Percentiles rank a stretch among this genome's conserved stretches.
Evolutionary conservation across 768 basidiomycete genomes (phyloP).

Genomic region (Butyriboletus loyo): DNA sequence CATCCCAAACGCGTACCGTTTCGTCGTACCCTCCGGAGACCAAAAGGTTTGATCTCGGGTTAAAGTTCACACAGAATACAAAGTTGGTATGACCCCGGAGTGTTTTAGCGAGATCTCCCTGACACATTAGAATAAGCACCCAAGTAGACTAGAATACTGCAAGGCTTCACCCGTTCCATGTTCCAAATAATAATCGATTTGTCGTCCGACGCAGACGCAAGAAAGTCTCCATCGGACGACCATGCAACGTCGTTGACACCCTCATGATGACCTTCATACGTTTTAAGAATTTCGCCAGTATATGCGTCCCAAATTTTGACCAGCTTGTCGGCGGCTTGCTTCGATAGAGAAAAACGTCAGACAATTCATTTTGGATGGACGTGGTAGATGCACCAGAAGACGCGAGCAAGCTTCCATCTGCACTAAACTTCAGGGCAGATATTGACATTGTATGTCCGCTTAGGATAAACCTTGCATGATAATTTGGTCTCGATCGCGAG

Average conservation of each 20-base stretch:
- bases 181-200: constrained; percentile 86
- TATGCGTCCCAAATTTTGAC: constrained; percentile 79
- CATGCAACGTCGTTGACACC: constrained; percentile 92
- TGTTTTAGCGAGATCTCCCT: constrained; percentile 62
- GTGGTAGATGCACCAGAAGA: constrained; percentile 66
- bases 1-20: constrained; percentile 96
- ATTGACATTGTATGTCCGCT: constrained; percentile 83
- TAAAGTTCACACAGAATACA: constrained; percentile 92
- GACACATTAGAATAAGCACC: background rate
- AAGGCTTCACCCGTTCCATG: constrained; percentile 52
- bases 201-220: constrained; percentile 95
- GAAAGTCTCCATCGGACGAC: constrained; percentile 75
- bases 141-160: background rate
- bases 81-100: constrained; percentile 89
- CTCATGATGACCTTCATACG: constrained; percentile 68
- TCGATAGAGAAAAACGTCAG: constrained; percentile 33
- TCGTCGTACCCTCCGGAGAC: constrained; percentile 96
- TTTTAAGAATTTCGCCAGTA: constrained; percentile 70
- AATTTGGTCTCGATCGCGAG: constrained; percentile 40
- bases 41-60: constrained; percentile 83
- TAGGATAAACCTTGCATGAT: constrained; percentile 58
- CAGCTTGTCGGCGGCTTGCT: constrained; percentile 78
- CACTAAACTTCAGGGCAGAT: constrained; percentile 85
- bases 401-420: constrained; percentile 76
- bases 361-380: constrained; percentile 2